Evolutionary conservation across 768 basidiomycete species (phyloP).

Genomic region (Phanerochaete carnosa): DNA sequence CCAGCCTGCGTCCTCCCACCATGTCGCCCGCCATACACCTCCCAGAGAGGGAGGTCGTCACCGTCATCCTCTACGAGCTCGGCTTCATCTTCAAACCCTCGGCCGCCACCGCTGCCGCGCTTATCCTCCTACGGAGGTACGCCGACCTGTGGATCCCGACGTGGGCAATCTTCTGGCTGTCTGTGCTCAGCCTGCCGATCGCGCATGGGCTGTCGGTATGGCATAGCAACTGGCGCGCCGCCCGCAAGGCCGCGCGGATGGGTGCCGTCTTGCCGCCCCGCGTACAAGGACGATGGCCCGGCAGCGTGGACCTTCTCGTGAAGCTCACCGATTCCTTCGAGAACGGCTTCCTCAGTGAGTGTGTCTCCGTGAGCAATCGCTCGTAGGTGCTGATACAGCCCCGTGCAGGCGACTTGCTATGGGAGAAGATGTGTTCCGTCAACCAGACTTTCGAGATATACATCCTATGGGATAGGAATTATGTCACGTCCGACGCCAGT

Average conservation of each 20-base stretch:
- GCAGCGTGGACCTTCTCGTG: slow-evolving; percentile 32
- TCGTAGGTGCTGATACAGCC: neutral
- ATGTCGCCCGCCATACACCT: neutral
- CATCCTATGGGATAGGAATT: slow-evolving; percentile 18
- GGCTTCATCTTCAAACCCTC: neutral
- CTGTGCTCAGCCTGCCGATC: neutral
- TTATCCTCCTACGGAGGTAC: neutral
- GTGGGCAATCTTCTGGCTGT: neutral
- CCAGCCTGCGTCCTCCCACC: neutral
- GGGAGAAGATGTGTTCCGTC: slow-evolving; percentile 21
- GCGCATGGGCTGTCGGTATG: neutral
- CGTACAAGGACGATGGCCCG: slow-evolving; percentile 29
- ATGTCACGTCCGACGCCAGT: slow-evolving; percentile 19
- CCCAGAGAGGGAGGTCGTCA: neutral
- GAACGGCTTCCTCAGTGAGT: slow-evolving; percentile 35
- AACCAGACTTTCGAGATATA: slow-evolving; percentile 19
- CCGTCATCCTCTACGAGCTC: neutral
- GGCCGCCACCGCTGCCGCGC: neutral
- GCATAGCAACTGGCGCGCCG: neutral
- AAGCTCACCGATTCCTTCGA: slow-evolving; percentile 17
- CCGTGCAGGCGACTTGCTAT: slow-evolving; percentile 22
- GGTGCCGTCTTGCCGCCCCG: slow-evolving; percentile 22
- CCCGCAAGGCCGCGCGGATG: neutral
- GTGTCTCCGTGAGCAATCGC: neutral
- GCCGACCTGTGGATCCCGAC: neutral